phyloP scores from a whole-genome alignment of 2,329 filamentous ascomycete genomes.

The Talaromyces sp. region DNA sequence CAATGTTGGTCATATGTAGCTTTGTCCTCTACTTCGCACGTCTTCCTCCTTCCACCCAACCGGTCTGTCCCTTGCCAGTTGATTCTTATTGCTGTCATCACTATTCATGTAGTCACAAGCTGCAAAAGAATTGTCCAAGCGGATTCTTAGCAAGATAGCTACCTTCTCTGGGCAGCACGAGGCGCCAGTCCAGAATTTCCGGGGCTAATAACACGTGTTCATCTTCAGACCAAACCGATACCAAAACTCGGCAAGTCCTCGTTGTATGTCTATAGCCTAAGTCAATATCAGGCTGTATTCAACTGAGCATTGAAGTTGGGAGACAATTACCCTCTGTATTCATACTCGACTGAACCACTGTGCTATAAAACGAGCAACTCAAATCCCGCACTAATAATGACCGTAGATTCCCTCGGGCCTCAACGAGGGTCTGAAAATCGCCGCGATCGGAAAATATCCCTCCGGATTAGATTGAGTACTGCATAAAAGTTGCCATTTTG shows the following conservation, averaged over 20 bases:
- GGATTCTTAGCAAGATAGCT: constrained; percentile 34
- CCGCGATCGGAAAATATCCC: constrained; percentile 15
- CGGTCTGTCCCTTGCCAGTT: background rate
- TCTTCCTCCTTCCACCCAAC: background rate
- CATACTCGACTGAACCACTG: background rate
- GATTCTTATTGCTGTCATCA: constrained; percentile 28
- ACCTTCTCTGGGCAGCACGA: constrained; percentile 49
- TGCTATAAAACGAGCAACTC: background rate
- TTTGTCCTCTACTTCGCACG: background rate
- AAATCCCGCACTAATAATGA: background rate
- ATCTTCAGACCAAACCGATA: constrained; percentile 32
- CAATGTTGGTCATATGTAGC: background rate
- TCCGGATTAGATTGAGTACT: constrained; percentile 9
- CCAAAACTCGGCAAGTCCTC: constrained; percentile 26
- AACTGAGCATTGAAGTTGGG: constrained; percentile 41
- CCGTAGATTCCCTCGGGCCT: constrained; percentile 30
- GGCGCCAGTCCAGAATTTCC: constrained; percentile 48
- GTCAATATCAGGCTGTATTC: constrained; percentile 44
- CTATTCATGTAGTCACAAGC: constrained; percentile 48
- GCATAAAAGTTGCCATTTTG: constrained; percentile 27
- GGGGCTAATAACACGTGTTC: constrained; percentile 50
- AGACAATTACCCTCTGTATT: background rate
- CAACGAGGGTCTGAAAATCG: constrained; percentile 20
- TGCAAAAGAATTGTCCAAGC: constrained; percentile 28
- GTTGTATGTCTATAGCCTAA: constrained; percentile 43